Evolutionary conservation across 768 basidiomycete genomes (phyloP), one percentile per base, ranked within the genome.

Genomic region (Trametes villosa): DNA sequence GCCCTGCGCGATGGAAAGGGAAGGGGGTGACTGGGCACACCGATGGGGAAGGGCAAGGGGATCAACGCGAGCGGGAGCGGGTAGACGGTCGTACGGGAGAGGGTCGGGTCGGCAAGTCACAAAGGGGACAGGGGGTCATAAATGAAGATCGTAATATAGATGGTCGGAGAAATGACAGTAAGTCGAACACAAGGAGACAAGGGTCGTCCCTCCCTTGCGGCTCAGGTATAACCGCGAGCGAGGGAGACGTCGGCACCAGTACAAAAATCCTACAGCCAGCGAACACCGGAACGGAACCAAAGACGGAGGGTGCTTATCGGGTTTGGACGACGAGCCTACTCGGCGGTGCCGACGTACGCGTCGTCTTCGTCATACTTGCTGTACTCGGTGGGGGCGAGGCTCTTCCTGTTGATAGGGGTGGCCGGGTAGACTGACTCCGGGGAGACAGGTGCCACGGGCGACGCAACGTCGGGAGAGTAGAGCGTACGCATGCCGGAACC

Each of bases 401-500:
- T 72, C 62, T 65, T 68, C 27, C 67, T 59, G 51, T 49, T 55
- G 30, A 29, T 29, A 13, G 61, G 44, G 13, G 36, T 63, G 9
- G 44, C 22, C 4, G 60, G 38, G 46, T 59, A 55, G 4, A 56
- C 55, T 2, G 62, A 46, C 4, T 61, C 54, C 12, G 60, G 53
- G 18, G 55, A 53, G n/a, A 22, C n/a, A 17, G 62, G 42, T 3
- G 53, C 22, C 34, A 36, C 50, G 18, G 54, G 48, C 12, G 60
- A 47, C 3, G 31, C 47, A 48, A 38, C 20, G 30, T 44, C 54
- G 11, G 73, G 75, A 5, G 75, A 68, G 60, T 76, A 76, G 9
- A 77, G 66, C 3, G 65, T 67, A 29, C 74, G 70, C 72, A 76
- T 75, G 47, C 72, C 69, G 46, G 55, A 68, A 22, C 68, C 65